phyloP scores from a whole-genome alignment of 2,329 filamentous ascomycete genomes.

The Pezicula neosporulosa region DNA sequence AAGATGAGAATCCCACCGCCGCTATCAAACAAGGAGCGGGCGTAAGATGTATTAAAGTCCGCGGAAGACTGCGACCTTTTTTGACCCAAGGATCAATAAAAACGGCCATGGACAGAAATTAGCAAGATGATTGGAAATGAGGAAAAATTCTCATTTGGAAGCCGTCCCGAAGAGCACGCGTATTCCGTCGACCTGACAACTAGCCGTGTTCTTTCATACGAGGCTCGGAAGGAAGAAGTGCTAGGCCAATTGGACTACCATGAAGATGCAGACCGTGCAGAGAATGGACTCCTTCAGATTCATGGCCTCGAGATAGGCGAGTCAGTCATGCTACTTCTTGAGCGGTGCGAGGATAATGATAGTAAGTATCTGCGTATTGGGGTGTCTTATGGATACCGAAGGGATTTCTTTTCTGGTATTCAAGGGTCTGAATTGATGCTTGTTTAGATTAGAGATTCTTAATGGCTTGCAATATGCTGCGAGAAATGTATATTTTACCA shows the following conservation, averaged over 20 bases:
- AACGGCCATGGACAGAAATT: neutral
- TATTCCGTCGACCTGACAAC: neutral
- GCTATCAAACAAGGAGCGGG: neutral
- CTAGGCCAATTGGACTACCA: neutral
- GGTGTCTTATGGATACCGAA: neutral
- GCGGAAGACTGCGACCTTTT: neutral
- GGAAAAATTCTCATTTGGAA: neutral
- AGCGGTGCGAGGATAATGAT: neutral
- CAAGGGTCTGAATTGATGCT: slow-evolving; percentile 1
- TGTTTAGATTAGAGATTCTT: neutral
- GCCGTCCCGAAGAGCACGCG: neutral
- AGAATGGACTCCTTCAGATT: neutral
- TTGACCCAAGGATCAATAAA: neutral
- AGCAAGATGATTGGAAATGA: neutral
- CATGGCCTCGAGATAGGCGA: neutral
- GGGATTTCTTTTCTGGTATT: neutral
- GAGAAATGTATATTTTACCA: too few species aligned
- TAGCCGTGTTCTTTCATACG: neutral
- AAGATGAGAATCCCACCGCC: neutral
- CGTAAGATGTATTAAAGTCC: neutral
- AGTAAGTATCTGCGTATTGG: neutral
- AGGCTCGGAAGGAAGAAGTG: neutral
- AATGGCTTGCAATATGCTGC: too few species aligned
- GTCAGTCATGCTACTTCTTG: neutral
- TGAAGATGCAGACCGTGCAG: neutral